Conservation (phyloP, 2,329 filamentous ascomycete genomes). For the Zopfia rhizophila region DNA sequence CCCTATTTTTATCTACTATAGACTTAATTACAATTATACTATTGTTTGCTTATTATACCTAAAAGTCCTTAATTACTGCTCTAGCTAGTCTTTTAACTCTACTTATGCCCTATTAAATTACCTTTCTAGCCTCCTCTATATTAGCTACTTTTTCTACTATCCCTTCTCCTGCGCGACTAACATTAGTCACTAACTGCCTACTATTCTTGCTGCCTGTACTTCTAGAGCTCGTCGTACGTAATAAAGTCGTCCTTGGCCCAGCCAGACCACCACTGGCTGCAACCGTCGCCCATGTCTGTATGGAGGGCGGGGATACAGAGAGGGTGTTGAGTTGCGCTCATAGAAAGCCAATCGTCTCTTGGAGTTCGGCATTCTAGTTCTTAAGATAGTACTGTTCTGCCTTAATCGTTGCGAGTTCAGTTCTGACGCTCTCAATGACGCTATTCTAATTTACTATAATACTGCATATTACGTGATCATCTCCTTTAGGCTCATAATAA, state of each 20-base stretch:
- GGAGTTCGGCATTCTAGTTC: conserved; percentile 5
- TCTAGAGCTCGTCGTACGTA: neutral
- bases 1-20: neutral
- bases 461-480: conserved; percentile 15
- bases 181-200: neutral
- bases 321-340: neutral
- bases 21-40: neutral
- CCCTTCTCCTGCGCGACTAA: neutral
- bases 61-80: neutral
- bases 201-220: neutral
- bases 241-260: neutral
- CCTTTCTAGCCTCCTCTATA: neutral
- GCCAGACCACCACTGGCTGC: too few species aligned
- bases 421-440: conserved; percentile 7
- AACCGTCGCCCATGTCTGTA: too few species aligned
- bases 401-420: conserved; percentile 1
- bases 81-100: neutral
- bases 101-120: neutral
- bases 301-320: too few species aligned
- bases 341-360: neutral
- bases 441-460: conserved; percentile 12
- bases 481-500: conserved; percentile 18
- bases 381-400: conserved; percentile 16
- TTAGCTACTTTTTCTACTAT: neutral
- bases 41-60: neutral